Evolutionary conservation across 345 rosid species (phyloP).

Genomic region (Eucalyptus victrix): DNA sequence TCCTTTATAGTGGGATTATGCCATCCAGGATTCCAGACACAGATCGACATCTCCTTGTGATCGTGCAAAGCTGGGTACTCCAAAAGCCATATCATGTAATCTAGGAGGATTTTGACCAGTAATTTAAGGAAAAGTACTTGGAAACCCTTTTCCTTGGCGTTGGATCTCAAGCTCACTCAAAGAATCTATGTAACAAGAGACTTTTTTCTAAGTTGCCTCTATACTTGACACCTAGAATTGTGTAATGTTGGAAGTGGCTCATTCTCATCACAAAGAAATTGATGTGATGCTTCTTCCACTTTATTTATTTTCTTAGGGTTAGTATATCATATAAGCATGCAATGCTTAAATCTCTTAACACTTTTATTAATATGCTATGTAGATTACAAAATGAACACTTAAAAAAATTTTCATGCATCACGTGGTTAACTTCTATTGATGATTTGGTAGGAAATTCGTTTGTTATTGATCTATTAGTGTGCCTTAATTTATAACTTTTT

Average conservation of each 20-base stretch:
- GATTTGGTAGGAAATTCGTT: background rate
- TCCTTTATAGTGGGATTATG: background rate
- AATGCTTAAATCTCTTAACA: background rate
- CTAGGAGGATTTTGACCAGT: background rate
- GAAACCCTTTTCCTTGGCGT: background rate
- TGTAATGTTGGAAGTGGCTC: background rate
- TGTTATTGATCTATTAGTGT: background rate
- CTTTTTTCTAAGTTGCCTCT: background rate
- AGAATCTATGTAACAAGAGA: background rate
- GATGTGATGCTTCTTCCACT: background rate
- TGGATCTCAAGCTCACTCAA: background rate
- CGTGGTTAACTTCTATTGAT: accelerated
- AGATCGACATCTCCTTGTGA: background rate
- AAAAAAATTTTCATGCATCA: background rate
- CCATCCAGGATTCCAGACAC: background rate
- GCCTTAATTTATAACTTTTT: background rate
- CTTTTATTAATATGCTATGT: background rate
- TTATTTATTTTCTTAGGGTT: background rate
- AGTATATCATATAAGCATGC: background rate
- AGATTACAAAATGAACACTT: too few relatives aligned
- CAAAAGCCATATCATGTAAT: background rate
- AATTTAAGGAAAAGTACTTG: background rate
- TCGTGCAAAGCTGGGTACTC: background rate
- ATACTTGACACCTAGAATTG: background rate
- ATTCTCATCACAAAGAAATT: background rate